These are phyloP conservation scores for Metschnikowia reukaufii DNA, from an alignment of 805 yeast species.

Conservation along the genomic window DNA sequence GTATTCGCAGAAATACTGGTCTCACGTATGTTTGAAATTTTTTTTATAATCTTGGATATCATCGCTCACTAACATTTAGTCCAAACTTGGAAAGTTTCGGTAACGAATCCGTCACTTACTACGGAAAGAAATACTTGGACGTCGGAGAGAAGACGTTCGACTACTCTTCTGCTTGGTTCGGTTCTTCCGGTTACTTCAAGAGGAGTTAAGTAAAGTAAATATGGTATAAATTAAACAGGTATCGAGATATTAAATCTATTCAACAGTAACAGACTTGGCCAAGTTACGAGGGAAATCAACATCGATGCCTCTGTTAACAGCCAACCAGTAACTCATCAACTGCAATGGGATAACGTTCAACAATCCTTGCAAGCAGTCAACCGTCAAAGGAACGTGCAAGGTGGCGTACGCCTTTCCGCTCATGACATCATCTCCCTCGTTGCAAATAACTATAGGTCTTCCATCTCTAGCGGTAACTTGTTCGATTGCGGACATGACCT, in stretches of 20 bases:
- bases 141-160: constrained; percentile 86
- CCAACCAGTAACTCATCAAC: constrained; percentile 95
- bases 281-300: constrained; percentile 98
- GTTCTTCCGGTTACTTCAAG: constrained; percentile 70
- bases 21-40: constrained; percentile 32
- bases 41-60: constrained; percentile 12
- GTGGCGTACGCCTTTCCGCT: constrained; percentile 61
- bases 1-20: constrained; percentile 72
- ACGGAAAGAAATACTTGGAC: constrained; percentile 66
- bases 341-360: constrained; percentile 93
- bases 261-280: constrained; percentile 98
- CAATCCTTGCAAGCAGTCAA: constrained; percentile 96
- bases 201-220: constrained; percentile 40
- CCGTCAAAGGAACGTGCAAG: constrained; percentile 90
- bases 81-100: constrained; percentile 52
- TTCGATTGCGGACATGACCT: constrained; percentile 91
- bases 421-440: constrained; percentile 71
- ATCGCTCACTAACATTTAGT: constrained; percentile 14
- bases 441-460: constrained; percentile 89
- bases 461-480: constrained; percentile 98
- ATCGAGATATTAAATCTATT: constrained; percentile 40
- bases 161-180: constrained; percentile 64
- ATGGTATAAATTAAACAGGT: constrained; percentile 9
- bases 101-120: constrained; percentile 46
- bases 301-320: constrained; percentile 90